Conservation (phyloP, 176 grass and related monocot genomes). For the Elymus sibiricus region DNA sequence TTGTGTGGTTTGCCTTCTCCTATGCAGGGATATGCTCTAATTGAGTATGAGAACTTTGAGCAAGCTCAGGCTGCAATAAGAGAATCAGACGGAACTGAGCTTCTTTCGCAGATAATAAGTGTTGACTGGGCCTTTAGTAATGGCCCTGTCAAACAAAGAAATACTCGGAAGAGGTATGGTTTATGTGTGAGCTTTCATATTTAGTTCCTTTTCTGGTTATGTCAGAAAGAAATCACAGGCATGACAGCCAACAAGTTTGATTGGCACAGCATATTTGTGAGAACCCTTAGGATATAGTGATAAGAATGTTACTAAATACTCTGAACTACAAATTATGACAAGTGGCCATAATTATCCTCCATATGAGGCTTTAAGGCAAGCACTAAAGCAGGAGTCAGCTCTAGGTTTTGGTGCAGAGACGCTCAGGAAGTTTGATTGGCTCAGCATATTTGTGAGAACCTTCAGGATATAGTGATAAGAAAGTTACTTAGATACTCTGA, state of each 20-base stretch:
- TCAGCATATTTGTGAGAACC: too few species aligned
- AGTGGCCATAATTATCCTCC: background rate
- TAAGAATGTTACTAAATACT: background rate
- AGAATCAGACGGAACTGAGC: slow-evolving; percentile 51
- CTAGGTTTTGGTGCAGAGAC: background rate
- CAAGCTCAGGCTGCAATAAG: slow-evolving; percentile 66
- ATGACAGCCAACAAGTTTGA: background rate
- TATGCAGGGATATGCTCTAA: slow-evolving; percentile 59
- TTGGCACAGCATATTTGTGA: background rate
- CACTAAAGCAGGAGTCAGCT: background rate
- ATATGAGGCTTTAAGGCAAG: background rate
- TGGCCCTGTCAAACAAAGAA: slow-evolving; percentile 52
- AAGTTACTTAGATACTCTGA: too few species aligned
- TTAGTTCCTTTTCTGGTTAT: background rate
- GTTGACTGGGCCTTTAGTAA: slow-evolving; percentile 80
- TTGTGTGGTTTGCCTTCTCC: background rate
- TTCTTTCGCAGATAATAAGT: slow-evolving; percentile 40
- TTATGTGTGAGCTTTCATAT: background rate
- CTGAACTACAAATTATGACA: background rate
- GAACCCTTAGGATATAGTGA: background rate
- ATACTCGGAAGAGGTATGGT: slow-evolving; percentile 45
- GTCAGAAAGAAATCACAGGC: background rate
- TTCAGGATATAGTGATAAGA: too few species aligned
- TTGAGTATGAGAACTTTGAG: slow-evolving; percentile 64
- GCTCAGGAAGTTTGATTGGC: too few species aligned